phyloP scores from a whole-genome alignment of 139 green algal species.

The Micractinium conductrix region DNA sequence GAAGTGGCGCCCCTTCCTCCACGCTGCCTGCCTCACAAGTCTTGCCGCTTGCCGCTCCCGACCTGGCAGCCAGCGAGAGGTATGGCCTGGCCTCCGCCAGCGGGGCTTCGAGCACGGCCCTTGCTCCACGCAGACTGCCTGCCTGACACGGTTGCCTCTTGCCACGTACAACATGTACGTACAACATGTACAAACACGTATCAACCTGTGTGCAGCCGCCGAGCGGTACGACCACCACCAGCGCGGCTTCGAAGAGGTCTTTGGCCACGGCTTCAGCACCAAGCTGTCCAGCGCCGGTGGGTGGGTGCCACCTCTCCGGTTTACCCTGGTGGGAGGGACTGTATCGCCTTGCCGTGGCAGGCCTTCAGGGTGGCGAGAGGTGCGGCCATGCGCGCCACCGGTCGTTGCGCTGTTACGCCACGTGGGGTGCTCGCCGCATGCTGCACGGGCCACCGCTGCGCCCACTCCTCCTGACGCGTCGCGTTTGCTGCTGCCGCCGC shows the following conservation, averaged over 20 bases:
- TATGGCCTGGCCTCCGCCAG: conserved; percentile 70
- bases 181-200: not conserved
- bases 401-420: too few relatives aligned
- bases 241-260: conserved; percentile 81
- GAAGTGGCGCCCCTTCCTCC: not conserved
- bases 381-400: too few relatives aligned
- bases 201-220: not conserved
- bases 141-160: too few relatives aligned
- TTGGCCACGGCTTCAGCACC: conserved; percentile 78
- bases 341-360: too few relatives aligned
- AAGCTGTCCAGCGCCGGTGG: conserved; percentile 66
- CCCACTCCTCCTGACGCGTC: too few relatives aligned
- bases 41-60: not conserved
- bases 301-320: too few relatives aligned
- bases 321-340: too few relatives aligned
- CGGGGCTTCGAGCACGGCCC: too few relatives aligned
- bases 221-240: conserved; percentile 93
- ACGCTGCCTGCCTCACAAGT: not conserved
- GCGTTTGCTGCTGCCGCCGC: conserved; percentile 69
- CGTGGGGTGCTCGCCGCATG: too few relatives aligned
- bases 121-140: too few relatives aligned
- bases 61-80: not conserved
- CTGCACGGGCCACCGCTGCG: too few relatives aligned
- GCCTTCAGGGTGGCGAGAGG: too few relatives aligned
- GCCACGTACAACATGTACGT: not conserved